A percentile compares a stretch with the other conserved stretches of the same genome.
Evolutionary conservation across 805 yeast genomes (phyloP).

Genomic region (Blastobotrys parvus): DNA sequence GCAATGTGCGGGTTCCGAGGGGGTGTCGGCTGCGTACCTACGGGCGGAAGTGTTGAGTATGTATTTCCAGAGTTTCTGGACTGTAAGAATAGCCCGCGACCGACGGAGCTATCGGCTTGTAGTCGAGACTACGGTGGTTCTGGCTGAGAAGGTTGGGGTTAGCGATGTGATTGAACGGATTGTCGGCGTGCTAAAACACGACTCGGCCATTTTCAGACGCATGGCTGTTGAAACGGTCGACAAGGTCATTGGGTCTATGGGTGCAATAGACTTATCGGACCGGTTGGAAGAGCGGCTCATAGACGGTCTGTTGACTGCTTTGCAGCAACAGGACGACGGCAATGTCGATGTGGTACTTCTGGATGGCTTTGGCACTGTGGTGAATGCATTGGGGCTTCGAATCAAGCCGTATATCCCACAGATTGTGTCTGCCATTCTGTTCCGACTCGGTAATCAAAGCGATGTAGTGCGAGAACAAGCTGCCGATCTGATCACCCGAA

Average conservation of each 20-base stretch:
- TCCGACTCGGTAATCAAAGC: slow-evolving; percentile 60
- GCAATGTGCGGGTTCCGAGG: slow-evolving; percentile 54
- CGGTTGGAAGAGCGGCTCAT: slow-evolving; percentile 56
- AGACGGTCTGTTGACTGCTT: slow-evolving; percentile 65
- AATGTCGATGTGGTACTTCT: slow-evolving; percentile 47
- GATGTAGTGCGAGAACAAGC: slow-evolving; percentile 76
- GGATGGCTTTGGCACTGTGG: slow-evolving; percentile 55
- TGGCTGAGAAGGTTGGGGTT: slow-evolving; percentile 64
- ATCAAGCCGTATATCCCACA: slow-evolving; percentile 65
- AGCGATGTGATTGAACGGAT: slow-evolving; percentile 50
- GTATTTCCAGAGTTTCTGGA: slow-evolving; percentile 73
- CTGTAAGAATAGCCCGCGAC: slow-evolving; percentile 57
- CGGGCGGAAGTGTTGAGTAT: slow-evolving; percentile 46
- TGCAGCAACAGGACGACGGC: slow-evolving; percentile 62
- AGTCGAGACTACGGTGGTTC: slow-evolving; percentile 58
- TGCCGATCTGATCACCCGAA: slow-evolving; percentile 60
- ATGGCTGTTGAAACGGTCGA: slow-evolving; percentile 71
- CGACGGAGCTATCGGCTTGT: slow-evolving; percentile 49
- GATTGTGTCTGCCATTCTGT: slow-evolving; percentile 62
- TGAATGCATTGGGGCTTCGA: slow-evolving; percentile 53
- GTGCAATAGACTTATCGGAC: slow-evolving; percentile 53
- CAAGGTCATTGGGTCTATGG: slow-evolving; percentile 42
- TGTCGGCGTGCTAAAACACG: slow-evolving; percentile 61
- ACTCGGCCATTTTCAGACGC: slow-evolving; percentile 66
- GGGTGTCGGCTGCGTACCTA: slow-evolving; percentile 42